These are phyloP conservation scores for Pyrus bretschneideri DNA, from an alignment of 306 rosid genomes.

Conservation along the genomic window DNA sequence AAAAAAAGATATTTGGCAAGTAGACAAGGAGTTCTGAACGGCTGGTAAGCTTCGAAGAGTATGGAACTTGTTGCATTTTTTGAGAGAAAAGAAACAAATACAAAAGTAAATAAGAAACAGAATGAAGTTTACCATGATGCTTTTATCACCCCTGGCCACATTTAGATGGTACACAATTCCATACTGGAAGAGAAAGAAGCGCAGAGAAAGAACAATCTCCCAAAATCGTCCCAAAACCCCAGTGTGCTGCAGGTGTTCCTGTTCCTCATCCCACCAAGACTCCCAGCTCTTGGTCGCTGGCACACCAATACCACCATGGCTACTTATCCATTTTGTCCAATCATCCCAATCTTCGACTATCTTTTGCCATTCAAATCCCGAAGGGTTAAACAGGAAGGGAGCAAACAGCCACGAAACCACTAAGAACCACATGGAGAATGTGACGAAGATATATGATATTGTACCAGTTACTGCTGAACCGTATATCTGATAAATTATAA, in stretches of 20 bases:
- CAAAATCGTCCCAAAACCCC: conserved; percentile 61
- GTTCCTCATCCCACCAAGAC: conserved; percentile 99
- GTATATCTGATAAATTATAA: conserved; percentile 56
- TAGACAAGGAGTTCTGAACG: background rate
- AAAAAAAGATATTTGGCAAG: background rate
- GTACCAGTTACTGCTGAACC: conserved; percentile 52
- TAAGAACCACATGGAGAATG: conserved; percentile 88
- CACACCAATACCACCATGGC: conserved; percentile 90
- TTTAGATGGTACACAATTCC: conserved; percentile 88
- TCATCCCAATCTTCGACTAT: conserved; percentile 98
- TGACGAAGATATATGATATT: conserved; percentile 34
- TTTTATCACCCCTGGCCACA: conserved; percentile 57
- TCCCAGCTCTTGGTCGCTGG: conserved; percentile 95
- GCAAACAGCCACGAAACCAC: conserved; percentile 74
- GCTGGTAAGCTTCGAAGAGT: background rate
- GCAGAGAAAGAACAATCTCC: conserved; percentile 62
- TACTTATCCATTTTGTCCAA: conserved; percentile 88
- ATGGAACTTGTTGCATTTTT: conserved; percentile 10
- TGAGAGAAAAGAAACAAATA: conserved; percentile 10
- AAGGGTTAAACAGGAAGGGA: conserved; percentile 94
- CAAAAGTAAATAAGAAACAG: conserved; percentile 3
- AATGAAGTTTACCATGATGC: conserved; percentile 55
- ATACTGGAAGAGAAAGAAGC: conserved; percentile 83
- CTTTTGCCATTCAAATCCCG: conserved; percentile 99
- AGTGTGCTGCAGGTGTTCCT: conserved; percentile 79